Evolutionary conservation across 257 asterid genomes (phyloP).

Genomic region (Lantana camara): DNA sequence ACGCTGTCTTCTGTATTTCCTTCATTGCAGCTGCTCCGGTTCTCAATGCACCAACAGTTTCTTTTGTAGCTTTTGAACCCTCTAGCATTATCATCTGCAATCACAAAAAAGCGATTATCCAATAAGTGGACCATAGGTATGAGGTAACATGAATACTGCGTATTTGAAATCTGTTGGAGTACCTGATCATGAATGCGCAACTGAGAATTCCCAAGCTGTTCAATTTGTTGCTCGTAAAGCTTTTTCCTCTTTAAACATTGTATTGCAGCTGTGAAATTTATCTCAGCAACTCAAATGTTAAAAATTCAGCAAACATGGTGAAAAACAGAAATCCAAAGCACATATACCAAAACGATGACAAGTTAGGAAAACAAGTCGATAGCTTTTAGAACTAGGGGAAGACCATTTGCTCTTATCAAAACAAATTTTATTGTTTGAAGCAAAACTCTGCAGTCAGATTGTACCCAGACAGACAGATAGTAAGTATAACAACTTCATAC

Average conservation of each 20-base stretch:
- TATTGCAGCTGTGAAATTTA: conserved; percentile 54
- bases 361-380: too few species aligned
- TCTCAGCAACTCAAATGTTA: not conserved
- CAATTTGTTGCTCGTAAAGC: conserved; percentile 73
- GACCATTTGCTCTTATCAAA: too few species aligned
- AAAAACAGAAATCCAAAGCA: not conserved
- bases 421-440: not conserved
- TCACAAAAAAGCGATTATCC: not conserved
- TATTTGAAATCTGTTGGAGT: conserved; percentile 18
- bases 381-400: too few species aligned
- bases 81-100: conserved; percentile 72
- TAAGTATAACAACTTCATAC: conserved; percentile 29
- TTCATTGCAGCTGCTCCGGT: conserved; percentile 81
- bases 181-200: conserved; percentile 78
- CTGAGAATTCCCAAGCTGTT: conserved; percentile 73
- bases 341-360: not conserved
- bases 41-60: conserved; percentile 75
- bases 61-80: conserved; percentile 80
- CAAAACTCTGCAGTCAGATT: not conserved
- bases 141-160: not conserved
- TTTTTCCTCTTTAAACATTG: conserved; percentile 76
- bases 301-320: not conserved
- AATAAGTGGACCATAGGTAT: not conserved
- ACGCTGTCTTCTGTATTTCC: conserved; percentile 76
- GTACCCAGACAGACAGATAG: too few species aligned